These are phyloP conservation scores for Tritrichomonas musculus DNA, from an alignment of 208 protist species.

Conservation along the genomic window DNA sequence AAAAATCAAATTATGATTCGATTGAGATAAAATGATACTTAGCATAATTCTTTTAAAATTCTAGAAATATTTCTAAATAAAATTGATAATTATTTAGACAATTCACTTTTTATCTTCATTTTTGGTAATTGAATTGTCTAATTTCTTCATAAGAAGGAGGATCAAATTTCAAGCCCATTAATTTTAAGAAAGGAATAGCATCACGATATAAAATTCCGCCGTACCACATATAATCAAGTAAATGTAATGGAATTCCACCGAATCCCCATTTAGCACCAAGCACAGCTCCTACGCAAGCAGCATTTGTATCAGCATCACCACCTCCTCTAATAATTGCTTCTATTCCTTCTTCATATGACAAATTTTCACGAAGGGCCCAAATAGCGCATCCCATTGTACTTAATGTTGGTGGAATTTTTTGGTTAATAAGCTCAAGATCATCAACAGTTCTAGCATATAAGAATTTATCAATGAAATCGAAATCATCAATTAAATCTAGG, in stretches of 20 bases:
- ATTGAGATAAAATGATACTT: too few species aligned
- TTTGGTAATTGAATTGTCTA: too few species aligned
- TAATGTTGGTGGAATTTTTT: neutral
- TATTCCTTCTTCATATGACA: neutral
- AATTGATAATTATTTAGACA: too few species aligned
- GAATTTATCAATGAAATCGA: neutral
- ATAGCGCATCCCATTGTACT: neutral
- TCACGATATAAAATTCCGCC: neutral
- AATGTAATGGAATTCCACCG: neutral
- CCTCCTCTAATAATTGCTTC: neutral
- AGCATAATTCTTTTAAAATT: too few species aligned
- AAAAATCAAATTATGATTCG: too few species aligned
- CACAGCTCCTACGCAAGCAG: neutral
- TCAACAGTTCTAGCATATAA: too few species aligned
- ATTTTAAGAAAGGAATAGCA: neutral
- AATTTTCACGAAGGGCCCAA: neutral
- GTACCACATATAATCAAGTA: neutral
- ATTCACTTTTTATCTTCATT: too few species aligned
- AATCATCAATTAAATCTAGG: too few species aligned
- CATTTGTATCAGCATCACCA: neutral
- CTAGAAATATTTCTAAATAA: too few species aligned
- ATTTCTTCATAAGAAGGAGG: too few species aligned
- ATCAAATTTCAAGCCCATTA: neutral
- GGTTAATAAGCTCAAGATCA: neutral
- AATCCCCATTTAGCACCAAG: conserved; percentile 29